A percentile compares a stretch with the other conserved stretches of the same genome.
Evolutionary conservation across 768 basidiomycete species (phyloP).

Genomic region (Lyophyllum semitale): DNA sequence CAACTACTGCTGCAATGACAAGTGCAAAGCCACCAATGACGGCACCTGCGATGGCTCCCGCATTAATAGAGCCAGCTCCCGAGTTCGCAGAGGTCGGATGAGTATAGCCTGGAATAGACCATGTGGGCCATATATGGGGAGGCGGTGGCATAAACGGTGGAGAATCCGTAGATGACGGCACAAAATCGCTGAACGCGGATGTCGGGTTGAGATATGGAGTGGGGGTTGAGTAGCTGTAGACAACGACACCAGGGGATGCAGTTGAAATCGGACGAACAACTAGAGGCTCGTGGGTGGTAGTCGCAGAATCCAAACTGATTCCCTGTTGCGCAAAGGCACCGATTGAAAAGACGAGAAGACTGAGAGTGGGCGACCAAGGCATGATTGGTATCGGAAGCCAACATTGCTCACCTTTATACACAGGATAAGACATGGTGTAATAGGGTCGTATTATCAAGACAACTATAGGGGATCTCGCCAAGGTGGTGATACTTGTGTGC

Average conservation of each 20-base stretch:
- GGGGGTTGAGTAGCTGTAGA: constrained; percentile 2
- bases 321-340: neutral
- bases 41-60: constrained; percentile 19
- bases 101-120: constrained; percentile 5
- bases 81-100: neutral
- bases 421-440: neutral
- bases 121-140: constrained; percentile 12
- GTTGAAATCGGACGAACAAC: neutral
- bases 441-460: neutral
- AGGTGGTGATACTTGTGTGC: too few relatives aligned
- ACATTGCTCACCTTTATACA: neutral
- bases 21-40: constrained; percentile 17
- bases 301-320: neutral
- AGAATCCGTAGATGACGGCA: neutral
- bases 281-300: neutral
- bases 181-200: neutral
- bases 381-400: neutral
- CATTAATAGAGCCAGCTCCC: neutral
- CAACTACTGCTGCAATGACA: constrained; percentile 8
- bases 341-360: neutral
- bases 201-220: neutral
- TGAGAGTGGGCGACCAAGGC: neutral
- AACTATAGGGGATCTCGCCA: neutral
- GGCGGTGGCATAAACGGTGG: constrained; percentile 3
- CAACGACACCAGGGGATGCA: neutral